Base-by-base conservation (phyloP, 108 stramenopile genomes). In the Cyclotella choctawhatcheeana region DNA sequence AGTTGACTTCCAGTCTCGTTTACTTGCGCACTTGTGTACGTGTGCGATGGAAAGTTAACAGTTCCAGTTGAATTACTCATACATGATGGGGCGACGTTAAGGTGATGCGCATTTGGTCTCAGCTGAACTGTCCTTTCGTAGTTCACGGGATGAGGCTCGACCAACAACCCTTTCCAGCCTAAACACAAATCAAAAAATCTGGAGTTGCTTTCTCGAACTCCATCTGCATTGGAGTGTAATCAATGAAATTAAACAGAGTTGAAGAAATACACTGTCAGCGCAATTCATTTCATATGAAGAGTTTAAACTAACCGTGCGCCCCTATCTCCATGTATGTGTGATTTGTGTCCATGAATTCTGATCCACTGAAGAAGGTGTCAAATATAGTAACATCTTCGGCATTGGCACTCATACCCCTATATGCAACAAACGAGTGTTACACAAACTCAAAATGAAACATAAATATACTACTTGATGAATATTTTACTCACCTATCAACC, bases 131-230 rank as follows among this genome's bases (percentile, higher is more conserved):
- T 32, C 26, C 81, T 27, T 30, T 71, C 25, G 30, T 69, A 88
- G 3, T 53, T 77, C 5, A 44, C 16, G 12, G 84, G 86, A 62
- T 84, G 81, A 25, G 62, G 75, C 37, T 88, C 87, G 6, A 88
- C 69, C 40, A 88, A 43, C 3, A 88, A 58, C 7, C 72, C 79
- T 1, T 76, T 61, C 87, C 87, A 88, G 2, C 83, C 83, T 44
- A 88, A 48, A 60, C 87, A 85, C 4, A 45, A 8, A 37, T 88
- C 85, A 53, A 62, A 85, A 34, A 88, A 85, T 27, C 81, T 82
- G 22, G 74, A 47, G 59, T 87, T 87, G 58, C 71, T 66, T 50
- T 85, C 82, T 1, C 52, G 64, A 2, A 78, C 55, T 13, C 87
- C 87, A 70, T 88, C 76, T n/a, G n/a, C n/a, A n/a, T n/a, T n/a